Percentiles rank a stretch among this genome's conserved stretches.
Evolutionary conservation across 2,329 filamentous ascomycete genomes (phyloP).

Genomic region (Ophiocordyceps camponoti-floridani): DNA sequence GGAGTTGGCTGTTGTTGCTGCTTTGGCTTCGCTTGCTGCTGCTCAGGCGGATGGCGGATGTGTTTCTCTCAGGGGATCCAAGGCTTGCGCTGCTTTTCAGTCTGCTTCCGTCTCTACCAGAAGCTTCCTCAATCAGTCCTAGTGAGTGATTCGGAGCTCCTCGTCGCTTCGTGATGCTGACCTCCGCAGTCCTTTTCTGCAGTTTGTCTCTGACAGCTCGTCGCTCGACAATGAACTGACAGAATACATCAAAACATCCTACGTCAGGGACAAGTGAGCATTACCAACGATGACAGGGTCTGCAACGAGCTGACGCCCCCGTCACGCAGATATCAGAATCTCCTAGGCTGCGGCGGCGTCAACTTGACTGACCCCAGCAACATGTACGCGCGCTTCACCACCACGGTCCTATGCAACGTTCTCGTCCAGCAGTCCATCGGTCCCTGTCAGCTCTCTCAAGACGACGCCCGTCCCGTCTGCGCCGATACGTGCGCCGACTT

Average conservation of each 20-base stretch:
- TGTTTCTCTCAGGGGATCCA: constrained; percentile 54
- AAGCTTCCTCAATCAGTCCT: constrained; percentile 36
- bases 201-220: constrained; percentile 55
- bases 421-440: constrained; percentile 77
- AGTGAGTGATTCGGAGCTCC: constrained; percentile 27
- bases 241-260: constrained; percentile 56
- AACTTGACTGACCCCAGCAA: constrained; percentile 62
- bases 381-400: constrained; percentile 87
- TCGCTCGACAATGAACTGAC: constrained; percentile 64
- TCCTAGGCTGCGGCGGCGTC: constrained; percentile 65
- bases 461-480: constrained; percentile 58
- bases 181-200: constrained; percentile 57
- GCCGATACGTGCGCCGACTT: constrained; percentile 77
- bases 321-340: constrained; percentile 51
- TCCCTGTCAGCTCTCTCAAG: constrained; percentile 46
- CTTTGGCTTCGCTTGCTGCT: constrained; percentile 12
- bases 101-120: constrained; percentile 53
- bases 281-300: not conserved
- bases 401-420: constrained; percentile 79
- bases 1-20: constrained; percentile 9
- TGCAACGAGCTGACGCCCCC: not conserved
- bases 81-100: constrained; percentile 53
- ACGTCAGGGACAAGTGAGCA: constrained; percentile 60
- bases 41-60: constrained; percentile 23
- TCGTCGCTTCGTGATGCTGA: not conserved